Evolutionary conservation across 768 basidiomycete genomes (phyloP).

Genomic region (Lactarius trivialis): DNA sequence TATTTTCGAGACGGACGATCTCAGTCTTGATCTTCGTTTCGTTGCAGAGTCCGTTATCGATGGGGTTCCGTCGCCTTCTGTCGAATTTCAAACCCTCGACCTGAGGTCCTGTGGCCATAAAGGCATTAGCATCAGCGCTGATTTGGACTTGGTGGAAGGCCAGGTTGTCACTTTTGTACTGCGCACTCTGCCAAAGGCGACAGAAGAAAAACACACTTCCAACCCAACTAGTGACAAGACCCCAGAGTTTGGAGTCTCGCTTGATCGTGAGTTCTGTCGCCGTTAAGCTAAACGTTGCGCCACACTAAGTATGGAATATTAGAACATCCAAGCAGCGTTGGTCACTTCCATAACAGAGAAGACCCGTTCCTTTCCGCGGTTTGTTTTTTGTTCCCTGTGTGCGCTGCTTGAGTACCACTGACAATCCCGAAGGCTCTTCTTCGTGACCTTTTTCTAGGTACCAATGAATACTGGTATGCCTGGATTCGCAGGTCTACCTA

Average conservation of each 20-base stretch:
- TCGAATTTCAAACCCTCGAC: constrained; percentile 58
- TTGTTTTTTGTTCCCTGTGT: constrained; percentile 3
- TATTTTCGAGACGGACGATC: constrained; percentile 49
- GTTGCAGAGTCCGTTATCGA: constrained; percentile 53
- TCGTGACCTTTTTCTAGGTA: constrained; percentile 53
- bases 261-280: constrained; percentile 33
- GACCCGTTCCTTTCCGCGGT: constrained; percentile 73
- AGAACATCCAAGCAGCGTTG: constrained; percentile 41
- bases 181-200: constrained; percentile 53
- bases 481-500: constrained; percentile 92
- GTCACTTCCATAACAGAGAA: constrained; percentile 44
- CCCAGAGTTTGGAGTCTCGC: constrained; percentile 39
- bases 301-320: background rate
- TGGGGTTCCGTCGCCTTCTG: constrained; percentile 42
- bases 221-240: constrained; percentile 37
- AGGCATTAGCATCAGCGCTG: constrained; percentile 54
- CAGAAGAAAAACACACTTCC: constrained; percentile 24
- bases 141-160: constrained; percentile 69
- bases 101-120: constrained; percentile 66
- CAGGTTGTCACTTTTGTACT: constrained; percentile 88
- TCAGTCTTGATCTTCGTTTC: constrained; percentile 73
- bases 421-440: constrained; percentile 43
- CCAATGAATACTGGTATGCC: constrained; percentile 76
- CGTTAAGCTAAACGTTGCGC: background rate
- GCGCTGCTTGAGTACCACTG: background rate